Evolutionary conservation across 768 basidiomycete genomes (phyloP).

Genomic region (Pluteus cervinus): DNA sequence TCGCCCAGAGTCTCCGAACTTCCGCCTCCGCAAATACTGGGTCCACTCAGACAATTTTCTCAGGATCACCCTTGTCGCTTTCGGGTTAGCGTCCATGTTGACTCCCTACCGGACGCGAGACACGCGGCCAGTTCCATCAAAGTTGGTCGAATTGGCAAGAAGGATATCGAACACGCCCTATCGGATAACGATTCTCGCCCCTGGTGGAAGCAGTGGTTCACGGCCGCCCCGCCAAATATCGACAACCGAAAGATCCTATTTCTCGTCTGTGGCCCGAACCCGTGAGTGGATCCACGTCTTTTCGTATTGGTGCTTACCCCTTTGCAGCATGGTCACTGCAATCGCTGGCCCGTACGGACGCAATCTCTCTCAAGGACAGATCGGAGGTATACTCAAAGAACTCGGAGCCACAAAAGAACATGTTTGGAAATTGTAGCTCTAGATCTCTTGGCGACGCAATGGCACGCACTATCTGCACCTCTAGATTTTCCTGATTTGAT

Average conservation of each 20-base stretch:
- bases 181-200: conserved; percentile 15
- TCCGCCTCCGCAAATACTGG: conserved; percentile 59
- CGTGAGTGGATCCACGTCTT: conserved; percentile 36
- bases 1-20: conserved; percentile 57
- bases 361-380: conserved; percentile 67
- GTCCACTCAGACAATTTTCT: conserved; percentile 44
- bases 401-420: conserved; percentile 57
- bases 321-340: conserved; percentile 62
- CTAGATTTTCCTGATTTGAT: too few species aligned
- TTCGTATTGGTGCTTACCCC: conserved; percentile 5
- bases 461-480: too few species aligned
- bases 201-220: conserved; percentile 32
- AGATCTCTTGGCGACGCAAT: too few species aligned
- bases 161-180: conserved; percentile 38
- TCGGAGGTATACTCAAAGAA: conserved; percentile 61
- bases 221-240: conserved; percentile 11
- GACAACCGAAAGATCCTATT: conserved; percentile 46
- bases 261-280: conserved; percentile 81
- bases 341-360: conserved; percentile 75
- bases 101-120: conserved; percentile 31
- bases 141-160: conserved; percentile 50
- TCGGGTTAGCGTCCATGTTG: conserved; percentile 57
- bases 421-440: conserved; percentile 59
- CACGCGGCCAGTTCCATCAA: conserved; percentile 22
- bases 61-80: conserved; percentile 49